Conservation (phyloP, 2,329 filamentous ascomycete species). For the Chaetoscypha palmicola region DNA sequence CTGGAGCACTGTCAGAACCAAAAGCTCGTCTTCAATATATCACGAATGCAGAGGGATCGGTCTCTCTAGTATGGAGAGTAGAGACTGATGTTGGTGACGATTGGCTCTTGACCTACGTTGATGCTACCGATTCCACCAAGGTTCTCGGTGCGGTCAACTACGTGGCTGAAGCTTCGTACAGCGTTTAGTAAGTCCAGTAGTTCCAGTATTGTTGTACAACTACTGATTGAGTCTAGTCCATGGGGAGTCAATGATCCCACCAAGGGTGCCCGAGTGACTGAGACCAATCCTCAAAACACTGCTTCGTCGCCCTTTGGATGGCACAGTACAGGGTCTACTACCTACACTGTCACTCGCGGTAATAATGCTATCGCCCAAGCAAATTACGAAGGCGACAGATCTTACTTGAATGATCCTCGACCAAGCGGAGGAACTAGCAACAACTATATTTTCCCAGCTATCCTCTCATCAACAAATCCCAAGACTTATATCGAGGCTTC, state of each 20-base stretch:
- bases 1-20: constrained; percentile 44
- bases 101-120: constrained; percentile 54
- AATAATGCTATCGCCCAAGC: constrained; percentile 53
- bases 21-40: constrained; percentile 50
- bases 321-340: constrained; percentile 41
- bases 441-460: constrained; percentile 42
- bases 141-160: constrained; percentile 51
- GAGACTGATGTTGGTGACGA: constrained; percentile 51
- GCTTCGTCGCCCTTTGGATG: constrained; percentile 46
- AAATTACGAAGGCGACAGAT: constrained; percentile 40
- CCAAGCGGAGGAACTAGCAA: constrained; percentile 34
- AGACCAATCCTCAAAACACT: constrained; percentile 43
- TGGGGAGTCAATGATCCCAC: constrained; percentile 50
- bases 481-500: constrained; percentile 45
- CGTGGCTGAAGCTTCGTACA: constrained; percentile 46
- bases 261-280: constrained; percentile 37
- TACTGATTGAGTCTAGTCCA: constrained; percentile 35
- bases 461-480: constrained; percentile 31
- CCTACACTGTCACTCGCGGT: constrained; percentile 47
- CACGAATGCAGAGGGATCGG: constrained; percentile 38
- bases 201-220: constrained; percentile 7
- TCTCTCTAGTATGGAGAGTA: constrained; percentile 49
- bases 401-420: constrained; percentile 44
- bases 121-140: constrained; percentile 37
- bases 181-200: constrained; percentile 41